A percentile compares a stretch with the other conserved stretches of the same genome.
Conservation (phyloP, 768 basidiomycete genomes). For the Tricholoma hemisulphureum region DNA sequence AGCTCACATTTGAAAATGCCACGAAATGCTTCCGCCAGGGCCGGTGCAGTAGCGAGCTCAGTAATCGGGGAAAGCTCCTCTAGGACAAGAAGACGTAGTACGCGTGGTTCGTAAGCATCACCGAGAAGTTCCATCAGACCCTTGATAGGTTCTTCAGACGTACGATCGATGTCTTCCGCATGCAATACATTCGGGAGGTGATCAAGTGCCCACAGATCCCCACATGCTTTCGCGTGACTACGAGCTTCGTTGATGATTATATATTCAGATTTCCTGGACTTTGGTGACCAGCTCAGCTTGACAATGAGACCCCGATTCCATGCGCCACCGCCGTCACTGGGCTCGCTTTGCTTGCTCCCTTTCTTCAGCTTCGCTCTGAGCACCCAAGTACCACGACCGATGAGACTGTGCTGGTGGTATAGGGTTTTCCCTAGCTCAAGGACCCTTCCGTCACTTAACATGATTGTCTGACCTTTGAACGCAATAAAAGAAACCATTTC, state of each 20-base stretch:
- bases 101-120: neutral
- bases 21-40: neutral
- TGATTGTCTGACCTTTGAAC: neutral
- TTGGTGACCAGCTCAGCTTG: constrained; percentile 1
- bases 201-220: neutral
- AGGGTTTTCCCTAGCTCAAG: neutral
- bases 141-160: neutral
- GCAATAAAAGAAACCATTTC: neutral
- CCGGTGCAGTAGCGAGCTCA: neutral
- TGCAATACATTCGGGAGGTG: neutral
- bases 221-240: neutral
- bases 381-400: neutral
- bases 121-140: neutral
- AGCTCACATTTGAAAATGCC: neutral
- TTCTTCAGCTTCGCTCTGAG: neutral
- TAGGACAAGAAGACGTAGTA: neutral
- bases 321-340: neutral
- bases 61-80: neutral
- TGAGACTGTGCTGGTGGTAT: neutral
- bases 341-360: neutral
- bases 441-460: neutral
- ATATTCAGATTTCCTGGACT: neutral
- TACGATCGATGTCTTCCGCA: neutral
- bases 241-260: neutral
- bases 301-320: neutral